Evolutionary conservation across 768 basidiomycete genomes (phyloP), one percentile per base, ranked within the genome.

Genomic region (Termitomyces sp.): DNA sequence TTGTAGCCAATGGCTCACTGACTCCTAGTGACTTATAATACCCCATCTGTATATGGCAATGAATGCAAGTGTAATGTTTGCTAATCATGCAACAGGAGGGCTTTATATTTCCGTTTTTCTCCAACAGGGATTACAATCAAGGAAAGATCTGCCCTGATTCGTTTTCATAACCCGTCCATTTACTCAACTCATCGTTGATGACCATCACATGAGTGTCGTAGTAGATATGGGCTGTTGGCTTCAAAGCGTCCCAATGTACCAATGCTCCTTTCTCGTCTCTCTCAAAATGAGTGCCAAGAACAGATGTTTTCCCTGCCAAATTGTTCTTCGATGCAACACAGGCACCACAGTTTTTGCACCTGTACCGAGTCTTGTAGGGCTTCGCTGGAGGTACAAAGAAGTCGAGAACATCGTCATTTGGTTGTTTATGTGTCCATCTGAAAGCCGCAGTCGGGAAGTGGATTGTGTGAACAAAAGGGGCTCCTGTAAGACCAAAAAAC

Each of bases 201-300:
- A 85, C 82, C 62, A 87, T 59, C 73, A 87, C 69, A 23, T 82
- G 75, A 23, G 87, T 88, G 12, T 72, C 83, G 63, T 88, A 88
- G 70, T 87, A 89, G 5, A 84, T 83, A 66, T 88, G 86, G 0
- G 73, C 81, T 0, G 83, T 87, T 0, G 88, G 89, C 64, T 80
- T 82, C 46, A 87, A 69, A 23, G 68, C 63, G 2, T 84, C 82
- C 82, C 82, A 83, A 44, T 76, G 70, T 50, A 79, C 72, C 52
- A 86, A 79, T 50, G 70, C 74, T 6, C 84, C 83, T 2, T 77
- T 70, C 3, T 71, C 73, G 61, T 84, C 80, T 43, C 87, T 75
- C 60, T 82, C 78, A 26, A 90, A 70, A 54, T 80, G 76, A 0
- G 75, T 74, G 9, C 84, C 85, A 80, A 83, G 87, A 14, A 88